These are phyloP conservation scores for Lyophyllum shimeji DNA, from an alignment of 768 basidiomycete genomes.

Conservation along the genomic window DNA sequence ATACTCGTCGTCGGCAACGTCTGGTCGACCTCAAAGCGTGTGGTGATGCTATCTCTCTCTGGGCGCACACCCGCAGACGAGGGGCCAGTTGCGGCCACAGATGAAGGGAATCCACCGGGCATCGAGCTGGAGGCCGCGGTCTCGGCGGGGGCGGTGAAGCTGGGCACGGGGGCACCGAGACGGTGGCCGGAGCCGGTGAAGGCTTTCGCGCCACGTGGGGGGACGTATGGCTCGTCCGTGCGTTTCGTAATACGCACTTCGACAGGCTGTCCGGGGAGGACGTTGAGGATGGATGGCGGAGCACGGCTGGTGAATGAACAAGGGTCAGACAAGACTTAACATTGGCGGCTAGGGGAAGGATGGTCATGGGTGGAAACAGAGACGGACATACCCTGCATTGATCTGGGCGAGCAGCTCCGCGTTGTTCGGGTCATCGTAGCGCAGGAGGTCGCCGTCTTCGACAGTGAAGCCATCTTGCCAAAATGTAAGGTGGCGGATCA, in stretches of 20 bases:
- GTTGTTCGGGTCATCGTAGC: conserved; percentile 79
- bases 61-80: conserved; percentile 13
- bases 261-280: conserved; percentile 75
- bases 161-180: conserved; percentile 76
- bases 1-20: conserved; percentile 82
- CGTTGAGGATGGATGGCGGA: conserved; percentile 74
- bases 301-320: conserved; percentile 53
- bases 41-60: conserved; percentile 35
- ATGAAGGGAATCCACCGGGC: conserved; percentile 61
- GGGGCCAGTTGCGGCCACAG: neutral
- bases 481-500: conserved; percentile 77
- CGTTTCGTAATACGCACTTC: conserved; percentile 79
- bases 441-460: conserved; percentile 83
- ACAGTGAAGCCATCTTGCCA: conserved; percentile 94
- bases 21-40: conserved; percentile 81
- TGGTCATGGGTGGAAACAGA: conserved; percentile 31
- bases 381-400: conserved; percentile 62
- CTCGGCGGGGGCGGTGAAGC: conserved; percentile 12
- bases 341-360: too few species aligned
- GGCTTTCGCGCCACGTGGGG: conserved; percentile 46
- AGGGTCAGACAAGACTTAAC: neutral
- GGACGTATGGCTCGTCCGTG: conserved; percentile 66
- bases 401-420: conserved; percentile 71
- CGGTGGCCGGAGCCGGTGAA: conserved; percentile 80
- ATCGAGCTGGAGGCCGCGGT: conserved; percentile 29